These are phyloP conservation scores for Puccinia hordei DNA, from an alignment of 1,284 basidiomycete genomes.

Conservation along the genomic window DNA sequence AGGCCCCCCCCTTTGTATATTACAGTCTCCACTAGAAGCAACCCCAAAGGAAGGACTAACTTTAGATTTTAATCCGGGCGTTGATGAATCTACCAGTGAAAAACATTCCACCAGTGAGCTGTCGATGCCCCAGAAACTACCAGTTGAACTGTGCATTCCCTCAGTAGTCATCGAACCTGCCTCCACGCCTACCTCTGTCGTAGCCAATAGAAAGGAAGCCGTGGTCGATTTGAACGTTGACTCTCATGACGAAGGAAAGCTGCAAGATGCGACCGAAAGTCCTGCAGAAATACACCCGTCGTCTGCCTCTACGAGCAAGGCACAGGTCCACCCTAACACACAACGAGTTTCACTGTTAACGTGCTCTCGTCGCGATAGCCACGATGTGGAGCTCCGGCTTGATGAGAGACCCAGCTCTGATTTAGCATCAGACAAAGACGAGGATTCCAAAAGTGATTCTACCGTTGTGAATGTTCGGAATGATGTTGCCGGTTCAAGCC, in stretches of 20 bases:
- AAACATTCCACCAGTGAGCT: neutral
- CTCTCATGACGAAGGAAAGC: neutral
- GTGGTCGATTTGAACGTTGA: neutral
- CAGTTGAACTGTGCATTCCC: constrained; percentile 28
- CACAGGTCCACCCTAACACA: neutral
- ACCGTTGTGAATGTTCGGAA: constrained; percentile 44
- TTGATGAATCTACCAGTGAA: neutral
- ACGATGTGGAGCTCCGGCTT: neutral
- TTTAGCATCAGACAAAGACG: constrained; percentile 4
- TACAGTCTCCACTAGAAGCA: constrained; percentile 3
- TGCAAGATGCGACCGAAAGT: neutral
- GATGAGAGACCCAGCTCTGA: neutral
- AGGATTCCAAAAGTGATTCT: constrained; percentile 44
- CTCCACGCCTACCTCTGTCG: constrained; percentile 22
- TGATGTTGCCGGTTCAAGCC: neutral
- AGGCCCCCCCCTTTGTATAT: neutral
- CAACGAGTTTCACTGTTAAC: constrained; percentile 1
- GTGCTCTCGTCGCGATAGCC: constrained; percentile 13
- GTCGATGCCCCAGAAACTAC: neutral
- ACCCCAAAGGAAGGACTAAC: neutral
- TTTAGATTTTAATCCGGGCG: constrained; percentile 2
- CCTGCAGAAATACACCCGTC: neutral
- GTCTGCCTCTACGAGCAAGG: constrained; percentile 4
- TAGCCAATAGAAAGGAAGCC: neutral
- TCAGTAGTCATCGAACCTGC: constrained; percentile 39